Base-by-base conservation (phyloP, 1,139 yeast genomes). In the Magnusiomyces fungicola region DNA sequence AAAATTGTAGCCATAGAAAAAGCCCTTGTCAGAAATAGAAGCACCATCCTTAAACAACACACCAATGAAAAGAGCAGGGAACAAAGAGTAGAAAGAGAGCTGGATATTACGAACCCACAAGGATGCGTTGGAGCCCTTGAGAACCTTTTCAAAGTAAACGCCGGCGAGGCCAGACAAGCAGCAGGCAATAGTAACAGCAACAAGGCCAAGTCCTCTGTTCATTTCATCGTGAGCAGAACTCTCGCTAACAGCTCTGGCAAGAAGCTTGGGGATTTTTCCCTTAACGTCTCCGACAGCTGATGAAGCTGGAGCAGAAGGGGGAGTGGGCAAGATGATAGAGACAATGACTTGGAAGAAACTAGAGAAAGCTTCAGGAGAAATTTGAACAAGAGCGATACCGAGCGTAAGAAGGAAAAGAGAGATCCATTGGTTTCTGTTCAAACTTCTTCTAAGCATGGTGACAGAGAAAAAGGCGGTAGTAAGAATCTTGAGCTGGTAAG, bases 391-490 rank as follows among this genome's bases (percentile, higher is more conserved):
- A 9, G 69, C 73, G 38, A 69, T 69, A 36, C 73, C 73, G 19
- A 57, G 48, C 1, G 73, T 68, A 46, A 69, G 58, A 53, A 69
- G 46, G 21, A 69, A 51, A 44, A 69, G 60, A 10, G 72, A 65
- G 14, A 60, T 50, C 73, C 73, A 69, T 46, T 69, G 72, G 41
- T 51, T 50, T 39, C 57, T 55, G 30, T 63, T 52, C 33, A 70
- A 62, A 18, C 58, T 50, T 37, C 69, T 61, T 48, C 65, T 64
- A 19, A 69, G 63, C 53, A 69, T 63, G n/a, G 68, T 61, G 43
- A 70, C 73, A 0, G 72, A 68, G 53, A 69, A 69, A 46, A 69
- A 63, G n/a, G 73, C 73, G 1, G 73, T 69, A 14, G 73, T 70
- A 51, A 69, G 59, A 50, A 69, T 69, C 56, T 69, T 69, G 50